phyloP scores from a whole-genome alignment of 495 filamentous ascomycete genomes.

The Tuber aestivum region DNA sequence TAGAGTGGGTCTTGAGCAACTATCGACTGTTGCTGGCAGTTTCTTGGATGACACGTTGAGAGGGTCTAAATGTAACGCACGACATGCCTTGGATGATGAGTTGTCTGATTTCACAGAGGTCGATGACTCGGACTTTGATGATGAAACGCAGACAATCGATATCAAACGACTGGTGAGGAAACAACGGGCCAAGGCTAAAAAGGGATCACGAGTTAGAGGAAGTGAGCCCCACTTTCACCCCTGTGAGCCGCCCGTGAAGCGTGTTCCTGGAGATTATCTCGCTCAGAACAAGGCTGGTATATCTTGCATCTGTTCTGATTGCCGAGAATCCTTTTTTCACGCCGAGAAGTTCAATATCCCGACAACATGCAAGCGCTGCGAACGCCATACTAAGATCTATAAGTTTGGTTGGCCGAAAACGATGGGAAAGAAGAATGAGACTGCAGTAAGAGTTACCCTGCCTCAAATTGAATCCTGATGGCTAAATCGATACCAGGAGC shows the following conservation, averaged over 20 bases:
- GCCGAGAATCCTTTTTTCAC: conserved; percentile 75
- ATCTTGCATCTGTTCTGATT: conserved; percentile 63
- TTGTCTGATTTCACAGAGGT: neutral
- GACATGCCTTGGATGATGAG: conserved; percentile 2
- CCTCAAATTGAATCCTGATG: neutral
- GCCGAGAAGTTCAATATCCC: conserved; percentile 77
- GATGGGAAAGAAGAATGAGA: conserved; percentile 65
- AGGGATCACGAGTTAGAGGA: neutral
- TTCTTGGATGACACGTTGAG: neutral
- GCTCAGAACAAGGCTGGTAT: conserved; percentile 48
- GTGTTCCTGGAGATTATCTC: conserved; percentile 70
- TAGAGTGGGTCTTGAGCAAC: neutral
- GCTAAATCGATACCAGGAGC: neutral
- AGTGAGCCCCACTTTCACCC: conserved; percentile 2
- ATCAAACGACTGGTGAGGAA: neutral
- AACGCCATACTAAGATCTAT: conserved; percentile 91
- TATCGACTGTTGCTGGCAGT: neutral
- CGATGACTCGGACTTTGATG: conserved; percentile 11
- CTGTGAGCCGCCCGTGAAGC: conserved; percentile 43
- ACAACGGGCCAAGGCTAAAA: neutral
- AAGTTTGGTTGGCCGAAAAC: conserved; percentile 96
- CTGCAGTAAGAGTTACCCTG: conserved; percentile 49
- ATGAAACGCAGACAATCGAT: conserved; percentile 6
- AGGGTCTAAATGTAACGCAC: neutral
- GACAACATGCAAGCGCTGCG: conserved; percentile 80